Evolutionary conservation across 2,329 filamentous ascomycete genomes (phyloP).

Genomic region (Lachnellula suecica): DNA sequence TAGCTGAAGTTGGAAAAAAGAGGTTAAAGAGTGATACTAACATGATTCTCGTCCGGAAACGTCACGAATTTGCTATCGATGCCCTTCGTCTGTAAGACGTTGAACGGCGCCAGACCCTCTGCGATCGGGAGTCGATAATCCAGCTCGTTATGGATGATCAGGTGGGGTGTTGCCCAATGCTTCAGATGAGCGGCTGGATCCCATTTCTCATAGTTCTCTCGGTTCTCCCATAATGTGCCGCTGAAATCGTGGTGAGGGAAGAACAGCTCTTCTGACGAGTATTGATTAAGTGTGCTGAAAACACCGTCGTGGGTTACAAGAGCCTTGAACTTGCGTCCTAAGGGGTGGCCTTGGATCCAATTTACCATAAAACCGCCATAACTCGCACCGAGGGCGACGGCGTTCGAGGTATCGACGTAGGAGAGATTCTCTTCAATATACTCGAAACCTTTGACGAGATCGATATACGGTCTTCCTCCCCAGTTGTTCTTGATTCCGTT

Average conservation of each 20-base stretch:
- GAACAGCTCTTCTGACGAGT: constrained; percentile 67
- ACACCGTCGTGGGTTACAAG: constrained; percentile 88
- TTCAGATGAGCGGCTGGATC: constrained; percentile 57
- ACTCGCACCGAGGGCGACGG: constrained; percentile 73
- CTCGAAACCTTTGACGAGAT: constrained; percentile 77
- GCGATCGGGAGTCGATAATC: constrained; percentile 86
- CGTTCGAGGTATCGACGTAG: constrained; percentile 67
- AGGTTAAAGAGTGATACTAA: constrained; percentile 14
- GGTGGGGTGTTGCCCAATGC: constrained; percentile 71
- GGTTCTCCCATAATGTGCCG: constrained; percentile 54
- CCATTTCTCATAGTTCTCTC: constrained; percentile 66
- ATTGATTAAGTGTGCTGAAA: constrained; percentile 69
- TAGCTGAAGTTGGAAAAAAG: not conserved
- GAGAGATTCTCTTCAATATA: constrained; percentile 64
- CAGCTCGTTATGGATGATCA: constrained; percentile 87
- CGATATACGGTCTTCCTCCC: constrained; percentile 82
- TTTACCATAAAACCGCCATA: constrained; percentile 81
- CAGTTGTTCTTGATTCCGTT: constrained; percentile 78
- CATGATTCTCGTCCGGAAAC: constrained; percentile 70
- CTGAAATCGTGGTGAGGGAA: constrained; percentile 67
- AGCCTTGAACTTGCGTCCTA: constrained; percentile 83
- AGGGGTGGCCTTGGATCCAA: constrained; percentile 85
- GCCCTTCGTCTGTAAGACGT: constrained; percentile 60
- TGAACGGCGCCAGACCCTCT: constrained; percentile 69
- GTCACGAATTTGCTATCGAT: constrained; percentile 62